These are phyloP conservation scores for Ustilago nuda DNA, from an alignment of 1,284 basidiomycete genomes.

Conservation along the genomic window DNA sequence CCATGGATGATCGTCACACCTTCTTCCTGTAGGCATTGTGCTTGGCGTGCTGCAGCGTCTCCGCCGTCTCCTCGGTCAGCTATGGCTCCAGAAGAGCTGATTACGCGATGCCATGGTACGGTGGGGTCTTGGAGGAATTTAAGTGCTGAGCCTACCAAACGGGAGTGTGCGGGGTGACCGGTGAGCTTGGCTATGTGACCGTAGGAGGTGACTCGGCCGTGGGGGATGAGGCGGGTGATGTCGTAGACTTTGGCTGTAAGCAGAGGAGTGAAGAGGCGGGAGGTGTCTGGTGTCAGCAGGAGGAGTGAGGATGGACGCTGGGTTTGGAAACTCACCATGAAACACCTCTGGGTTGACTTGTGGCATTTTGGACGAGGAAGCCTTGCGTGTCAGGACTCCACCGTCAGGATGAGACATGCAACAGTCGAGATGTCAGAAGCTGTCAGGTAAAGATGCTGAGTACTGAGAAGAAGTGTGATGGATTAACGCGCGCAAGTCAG, in stretches of 20 bases:
- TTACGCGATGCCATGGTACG: constrained; percentile 65
- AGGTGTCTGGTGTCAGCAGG: background rate
- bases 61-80: constrained; percentile 67
- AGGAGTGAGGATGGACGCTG: background rate
- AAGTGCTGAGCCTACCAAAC: constrained; percentile 64
- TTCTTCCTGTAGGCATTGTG: constrained; percentile 50
- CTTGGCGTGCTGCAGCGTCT: constrained; percentile 57
- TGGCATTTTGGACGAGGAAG: constrained; percentile 21
- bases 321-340: constrained; percentile 28
- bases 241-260: constrained; percentile 62
- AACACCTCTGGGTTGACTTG: constrained; percentile 51
- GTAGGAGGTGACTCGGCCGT: constrained; percentile 64
- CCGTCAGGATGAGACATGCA: background rate
- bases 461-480: constrained; percentile 12
- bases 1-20: constrained; percentile 55
- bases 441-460: background rate
- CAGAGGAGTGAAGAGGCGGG: too few species aligned
- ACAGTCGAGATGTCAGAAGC: background rate
- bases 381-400: background rate
- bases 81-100: constrained; percentile 60
- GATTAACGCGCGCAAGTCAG: constrained; percentile 15
- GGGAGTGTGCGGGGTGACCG: constrained; percentile 59
- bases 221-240: constrained; percentile 56
- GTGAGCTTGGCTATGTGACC: constrained; percentile 64
- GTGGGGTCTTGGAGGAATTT: constrained; percentile 56